Evolutionary conservation across 2,329 filamentous ascomycete genomes (phyloP).

Genomic region (Aspergillus hiratsukae): DNA sequence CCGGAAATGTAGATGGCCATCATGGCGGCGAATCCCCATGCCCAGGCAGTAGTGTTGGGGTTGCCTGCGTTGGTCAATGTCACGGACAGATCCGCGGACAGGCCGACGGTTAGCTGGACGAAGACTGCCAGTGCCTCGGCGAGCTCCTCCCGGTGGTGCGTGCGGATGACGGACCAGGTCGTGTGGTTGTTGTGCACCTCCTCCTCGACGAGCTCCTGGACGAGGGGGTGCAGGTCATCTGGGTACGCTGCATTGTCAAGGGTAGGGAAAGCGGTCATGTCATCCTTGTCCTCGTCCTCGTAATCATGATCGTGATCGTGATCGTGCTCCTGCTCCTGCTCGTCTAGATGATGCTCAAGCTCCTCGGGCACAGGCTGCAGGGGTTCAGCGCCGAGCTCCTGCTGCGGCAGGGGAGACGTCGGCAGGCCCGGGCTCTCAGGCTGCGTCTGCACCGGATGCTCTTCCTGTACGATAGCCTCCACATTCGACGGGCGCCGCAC

Average conservation of each 20-base stretch:
- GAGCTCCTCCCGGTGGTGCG: slow-evolving; percentile 49
- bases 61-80: slow-evolving; percentile 38
- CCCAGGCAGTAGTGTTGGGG: slow-evolving; percentile 42
- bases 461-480: slow-evolving; percentile 21
- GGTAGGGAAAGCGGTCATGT: slow-evolving; percentile 12
- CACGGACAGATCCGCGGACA: slow-evolving; percentile 48
- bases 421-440: neutral
- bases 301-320: slow-evolving; percentile 1
- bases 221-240: slow-evolving; percentile 43
- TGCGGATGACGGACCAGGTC: slow-evolving; percentile 48
- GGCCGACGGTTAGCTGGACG: slow-evolving; percentile 43
- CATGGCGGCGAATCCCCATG: slow-evolving; percentile 55
- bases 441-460: slow-evolving; percentile 10
- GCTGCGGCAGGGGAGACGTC: neutral
- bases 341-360: neutral
- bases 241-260: slow-evolving; percentile 32
- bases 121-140: slow-evolving; percentile 50
- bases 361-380: slow-evolving; percentile 17
- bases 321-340: neutral
- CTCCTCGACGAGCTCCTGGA: slow-evolving; percentile 42
- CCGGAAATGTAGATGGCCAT: slow-evolving; percentile 46
- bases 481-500: slow-evolving; percentile 18
- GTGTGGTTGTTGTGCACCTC: slow-evolving; percentile 49
- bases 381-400: slow-evolving; percentile 16
- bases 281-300: slow-evolving; percentile 5